A percentile compares a stretch with the other conserved stretches of the same genome.
Evolutionary conservation across 108 stramenopile genomes (phyloP).

Genomic region (Nitzschia putrida): DNA sequence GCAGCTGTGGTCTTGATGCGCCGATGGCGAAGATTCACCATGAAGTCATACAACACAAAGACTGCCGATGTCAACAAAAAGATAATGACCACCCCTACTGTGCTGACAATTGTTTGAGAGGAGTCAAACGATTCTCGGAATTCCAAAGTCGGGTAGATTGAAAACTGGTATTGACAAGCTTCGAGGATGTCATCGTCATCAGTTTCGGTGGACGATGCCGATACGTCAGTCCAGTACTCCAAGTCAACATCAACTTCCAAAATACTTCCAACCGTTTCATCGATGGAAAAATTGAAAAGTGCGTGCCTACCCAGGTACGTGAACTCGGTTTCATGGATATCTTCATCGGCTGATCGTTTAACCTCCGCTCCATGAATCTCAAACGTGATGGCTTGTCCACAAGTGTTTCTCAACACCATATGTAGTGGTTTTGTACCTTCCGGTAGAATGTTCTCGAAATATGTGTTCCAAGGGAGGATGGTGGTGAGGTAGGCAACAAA

Average conservation of each 20-base stretch:
- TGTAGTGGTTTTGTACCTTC: neutral
- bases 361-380: neutral
- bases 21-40: constrained; percentile 10
- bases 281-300: neutral
- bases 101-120: too few relatives aligned
- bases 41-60: constrained; percentile 21
- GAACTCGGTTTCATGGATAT: neutral
- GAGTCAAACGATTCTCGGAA: too few relatives aligned
- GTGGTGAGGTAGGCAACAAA: neutral
- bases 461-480: neutral
- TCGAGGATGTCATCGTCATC: too few relatives aligned
- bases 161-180: too few relatives aligned
- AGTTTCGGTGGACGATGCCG: too few relatives aligned
- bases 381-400: neutral
- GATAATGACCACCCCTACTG: constrained; percentile 1
- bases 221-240: too few relatives aligned
- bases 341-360: neutral
- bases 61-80: constrained; percentile 14
- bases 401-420: neutral
- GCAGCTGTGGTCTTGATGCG: neutral
- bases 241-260: too few relatives aligned
- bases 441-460: constrained; percentile 8
- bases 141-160: too few relatives aligned
- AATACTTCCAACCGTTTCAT: too few relatives aligned
- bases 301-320: neutral